phyloP scores from a whole-genome alignment of 1,284 basidiomycete species.

The Veloboletus limbatus region DNA sequence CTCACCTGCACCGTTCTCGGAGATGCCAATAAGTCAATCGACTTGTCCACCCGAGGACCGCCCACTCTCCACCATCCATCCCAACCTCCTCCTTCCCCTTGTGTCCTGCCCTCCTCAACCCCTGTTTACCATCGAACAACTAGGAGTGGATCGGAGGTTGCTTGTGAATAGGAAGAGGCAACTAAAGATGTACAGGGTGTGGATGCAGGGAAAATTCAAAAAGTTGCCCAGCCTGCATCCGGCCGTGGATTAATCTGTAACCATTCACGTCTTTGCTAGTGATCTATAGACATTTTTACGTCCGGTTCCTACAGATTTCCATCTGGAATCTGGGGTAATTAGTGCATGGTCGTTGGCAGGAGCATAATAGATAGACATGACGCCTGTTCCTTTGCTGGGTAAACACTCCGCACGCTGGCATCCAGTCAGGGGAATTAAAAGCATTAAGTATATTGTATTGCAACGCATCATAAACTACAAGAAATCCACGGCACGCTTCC shows the following conservation, averaged over 20 bases:
- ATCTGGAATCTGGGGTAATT: too few species aligned
- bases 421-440: background rate
- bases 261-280: background rate
- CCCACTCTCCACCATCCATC: conserved; percentile 35
- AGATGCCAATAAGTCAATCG: background rate
- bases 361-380: background rate
- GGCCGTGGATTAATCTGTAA: background rate
- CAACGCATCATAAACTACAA: conserved; percentile 13
- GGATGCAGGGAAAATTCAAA: conserved; percentile 86
- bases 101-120: conserved; percentile 36
- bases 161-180: conserved; percentile 90
- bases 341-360: background rate
- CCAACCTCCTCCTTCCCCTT: conserved; percentile 39
- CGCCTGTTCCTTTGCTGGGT: background rate
- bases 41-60: background rate
- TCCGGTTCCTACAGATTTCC: too few species aligned
- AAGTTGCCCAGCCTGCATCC: conserved; percentile 1
- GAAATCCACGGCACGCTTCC: conserved; percentile 68
- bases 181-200: conserved; percentile 93
- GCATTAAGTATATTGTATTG: background rate
- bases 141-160: conserved; percentile 86
- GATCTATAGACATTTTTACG: too few species aligned
- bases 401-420: background rate
- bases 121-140: conserved; percentile 69
- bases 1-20: background rate